Evolutionary conservation across 495 filamentous ascomycete species (phyloP), one percentile per base, ranked within the genome.

Genomic region (Lasiosphaeria hispida): DNA sequence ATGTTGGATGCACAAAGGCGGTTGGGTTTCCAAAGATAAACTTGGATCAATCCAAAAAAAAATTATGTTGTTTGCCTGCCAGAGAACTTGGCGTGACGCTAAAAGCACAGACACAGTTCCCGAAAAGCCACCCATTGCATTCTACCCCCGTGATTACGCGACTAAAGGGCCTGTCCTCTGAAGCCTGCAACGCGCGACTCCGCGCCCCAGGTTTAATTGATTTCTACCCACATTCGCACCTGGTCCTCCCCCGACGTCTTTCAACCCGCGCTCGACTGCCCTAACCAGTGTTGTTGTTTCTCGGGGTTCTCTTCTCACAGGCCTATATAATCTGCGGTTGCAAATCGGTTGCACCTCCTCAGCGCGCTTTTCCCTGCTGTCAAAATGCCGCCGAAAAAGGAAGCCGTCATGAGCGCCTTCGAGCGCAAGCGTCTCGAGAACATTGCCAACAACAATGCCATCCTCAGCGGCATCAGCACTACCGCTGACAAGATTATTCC

Each of bases 351-450:
- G 14, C 14, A 10, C 40, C 40, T 8, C 14, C n/a, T 43, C 13
- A 1, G n/a, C n/a, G n/a, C n/a, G n/a, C n/a, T n/a, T n/a, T n/a
- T n/a, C n/a, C n/a, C n/a, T n/a, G n/a, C 7, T 45, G 43, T 6
- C 18, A 63, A 18, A 36, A 71, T 71, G 69, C 55, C 64, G 14
- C 59, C 53, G 1, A 64, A 68, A 18, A 64, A 66, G 17, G 67
- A 66, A 50, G 52, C 60, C 1, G 60, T 58, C 30, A 79, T 83
- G 68, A 82, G 76, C 65, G 77, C 69, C 30, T 84, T 82, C 63
- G 79, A 84, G 68, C 72, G 72, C 54, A 77, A 77, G 41, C 77
- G 82, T 0, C 71, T 77, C 3, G 78, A 78, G 48, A 85, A 86
- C 59, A 84, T 83, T 36, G 77, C 75, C 15, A 69, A 70, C 0